These are phyloP conservation scores for Cladophialophora immunda DNA, from an alignment of 2,329 filamentous ascomycete genomes.

Conservation along the genomic window DNA sequence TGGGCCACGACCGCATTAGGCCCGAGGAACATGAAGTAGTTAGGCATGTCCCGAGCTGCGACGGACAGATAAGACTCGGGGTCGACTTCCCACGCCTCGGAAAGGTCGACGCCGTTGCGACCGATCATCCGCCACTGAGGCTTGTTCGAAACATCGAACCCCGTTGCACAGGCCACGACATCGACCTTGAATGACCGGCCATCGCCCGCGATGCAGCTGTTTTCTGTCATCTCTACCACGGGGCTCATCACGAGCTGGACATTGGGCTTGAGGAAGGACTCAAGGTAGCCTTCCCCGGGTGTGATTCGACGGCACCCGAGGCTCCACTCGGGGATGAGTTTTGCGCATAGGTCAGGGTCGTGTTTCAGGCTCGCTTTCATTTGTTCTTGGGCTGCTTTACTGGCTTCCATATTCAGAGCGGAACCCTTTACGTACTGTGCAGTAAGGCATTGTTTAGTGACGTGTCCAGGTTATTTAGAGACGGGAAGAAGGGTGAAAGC, in stretches of 20 bases:
- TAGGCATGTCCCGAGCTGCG: constrained; percentile 41
- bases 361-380: constrained; percentile 33
- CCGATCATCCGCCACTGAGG: constrained; percentile 34
- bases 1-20: constrained; percentile 45
- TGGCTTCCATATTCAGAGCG: constrained; percentile 25
- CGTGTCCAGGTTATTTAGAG: too few species aligned
- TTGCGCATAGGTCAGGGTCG: constrained; percentile 36
- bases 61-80: constrained; percentile 42
- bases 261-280: constrained; percentile 55
- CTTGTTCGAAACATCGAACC: constrained; percentile 49
- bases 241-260: constrained; percentile 45
- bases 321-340: constrained; percentile 41
- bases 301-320: constrained; percentile 59
- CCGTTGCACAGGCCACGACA: constrained; percentile 51
- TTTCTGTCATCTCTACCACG: constrained; percentile 46
- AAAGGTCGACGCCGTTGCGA: constrained; percentile 38
- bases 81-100: constrained; percentile 37
- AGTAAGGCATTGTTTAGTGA: too few species aligned
- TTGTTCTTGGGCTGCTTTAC: constrained; percentile 19
- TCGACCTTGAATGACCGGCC: constrained; percentile 37
- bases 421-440: constrained; percentile 30
- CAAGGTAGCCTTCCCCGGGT: constrained; percentile 61
- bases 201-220: constrained; percentile 38
- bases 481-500: too few species aligned
- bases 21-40: constrained; percentile 46